Conservation (phyloP, 2,329 filamentous ascomycete genomes). For the Sclerotinia glacialis region DNA sequence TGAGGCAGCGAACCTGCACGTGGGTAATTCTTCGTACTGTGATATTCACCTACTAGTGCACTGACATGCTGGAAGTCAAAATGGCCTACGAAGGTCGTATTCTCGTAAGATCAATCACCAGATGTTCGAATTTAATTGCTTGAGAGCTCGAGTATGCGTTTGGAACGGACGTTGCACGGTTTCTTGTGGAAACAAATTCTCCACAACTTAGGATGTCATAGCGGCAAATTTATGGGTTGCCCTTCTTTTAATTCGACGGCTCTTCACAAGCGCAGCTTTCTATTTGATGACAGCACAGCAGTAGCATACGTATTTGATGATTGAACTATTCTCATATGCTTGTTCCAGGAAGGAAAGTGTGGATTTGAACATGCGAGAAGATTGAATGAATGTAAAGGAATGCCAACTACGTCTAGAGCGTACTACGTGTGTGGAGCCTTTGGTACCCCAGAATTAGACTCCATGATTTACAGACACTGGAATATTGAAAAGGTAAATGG, state of each 20-base stretch:
- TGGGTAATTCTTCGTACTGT: not conserved
- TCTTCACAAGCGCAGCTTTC: not conserved
- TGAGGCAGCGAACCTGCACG: not conserved
- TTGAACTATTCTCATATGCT: not conserved
- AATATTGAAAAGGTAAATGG: not conserved
- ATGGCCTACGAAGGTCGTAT: not conserved
- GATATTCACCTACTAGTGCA: not conserved
- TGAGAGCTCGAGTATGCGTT: not conserved
- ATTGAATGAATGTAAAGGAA: not conserved
- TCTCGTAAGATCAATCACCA: not conserved
- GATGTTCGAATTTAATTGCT: not conserved
- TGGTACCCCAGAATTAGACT: too few relatives aligned
- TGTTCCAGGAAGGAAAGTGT: not conserved
- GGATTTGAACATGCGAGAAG: not conserved
- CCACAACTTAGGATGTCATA: conserved; percentile 8
- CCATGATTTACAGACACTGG: too few relatives aligned
- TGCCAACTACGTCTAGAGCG: too few relatives aligned
- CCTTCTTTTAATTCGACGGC: not conserved
- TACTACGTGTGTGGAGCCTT: too few relatives aligned
- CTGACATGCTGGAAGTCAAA: not conserved
- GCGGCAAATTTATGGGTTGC: not conserved
- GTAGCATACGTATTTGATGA: not conserved
- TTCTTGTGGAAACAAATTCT: not conserved
- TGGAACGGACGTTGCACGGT: conserved; percentile 9
- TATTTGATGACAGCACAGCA: not conserved